Evolutionary conservation across 176 grass and related monocot species (phyloP).

Genomic region (Sorghum bicolor): Sorghum_bicolor_NCBIv3 NC_012870.2:13278001-13278500

Average conservation of each 20-base stretch:
- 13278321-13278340: background rate
- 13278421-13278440: slow-evolving; percentile 87
- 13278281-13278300: slow-evolving; percentile 36
- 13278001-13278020: background rate
- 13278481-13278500: background rate
- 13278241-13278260: slow-evolving; percentile 39
- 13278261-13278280: slow-evolving; percentile 41
- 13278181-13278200: slow-evolving; percentile 46
- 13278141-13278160: slow-evolving; percentile 42
- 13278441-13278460: slow-evolving; percentile 67
- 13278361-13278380: slow-evolving; percentile 14
- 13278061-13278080: no score
- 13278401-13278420: slow-evolving; percentile 94
- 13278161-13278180: slow-evolving; percentile 37
- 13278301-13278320: background rate
- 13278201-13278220: slow-evolving; percentile 42
- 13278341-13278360: background rate
- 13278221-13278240: slow-evolving; percentile 44
- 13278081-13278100: slow-evolving; percentile 10
- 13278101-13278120: slow-evolving; percentile 45
- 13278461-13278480: background rate
- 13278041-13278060: background rate
- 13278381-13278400: slow-evolving; percentile 51
- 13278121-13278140: slow-evolving; percentile 56
- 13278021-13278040: background rate